Conservation (phyloP, 83 land plant genomes). For the Picea abies region DNA sequence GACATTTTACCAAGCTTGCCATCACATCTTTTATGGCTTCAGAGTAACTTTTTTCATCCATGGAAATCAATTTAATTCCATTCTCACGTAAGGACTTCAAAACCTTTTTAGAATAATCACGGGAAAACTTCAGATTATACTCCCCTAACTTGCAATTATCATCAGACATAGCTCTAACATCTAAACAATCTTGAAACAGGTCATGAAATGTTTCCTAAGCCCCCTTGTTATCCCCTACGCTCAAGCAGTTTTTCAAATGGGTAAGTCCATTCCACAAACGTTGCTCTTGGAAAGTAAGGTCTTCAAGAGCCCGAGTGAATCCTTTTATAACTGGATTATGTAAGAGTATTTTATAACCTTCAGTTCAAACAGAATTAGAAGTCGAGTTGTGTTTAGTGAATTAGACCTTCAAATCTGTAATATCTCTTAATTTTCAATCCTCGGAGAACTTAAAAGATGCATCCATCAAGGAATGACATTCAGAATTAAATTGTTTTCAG, state of each 20-base stretch:
- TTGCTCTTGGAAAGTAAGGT: too few species aligned
- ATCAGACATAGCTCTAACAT: slow-evolving; percentile 34
- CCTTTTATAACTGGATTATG: slow-evolving; percentile 17
- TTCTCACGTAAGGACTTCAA: slow-evolving; percentile 44
- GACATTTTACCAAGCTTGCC: slow-evolving; percentile 27
- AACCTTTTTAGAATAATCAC: slow-evolving; percentile 46
- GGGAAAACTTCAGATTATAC: slow-evolving; percentile 56
- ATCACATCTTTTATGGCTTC: slow-evolving; percentile 24
- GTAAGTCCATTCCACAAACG: too few species aligned
- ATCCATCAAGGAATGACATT: too few species aligned
- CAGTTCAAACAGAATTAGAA: too few species aligned
- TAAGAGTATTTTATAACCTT: slow-evolving; percentile 8
- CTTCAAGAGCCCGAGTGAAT: too few species aligned
- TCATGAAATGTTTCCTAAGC: slow-evolving; percentile 27
- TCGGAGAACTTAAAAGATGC: too few species aligned
- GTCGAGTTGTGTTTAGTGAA: too few species aligned
- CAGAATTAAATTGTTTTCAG: too few species aligned
- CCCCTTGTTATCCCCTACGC: slow-evolving; percentile 24
- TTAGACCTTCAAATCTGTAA: too few species aligned
- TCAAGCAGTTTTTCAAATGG: slow-evolving; percentile 9
- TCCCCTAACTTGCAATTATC: slow-evolving; percentile 39
- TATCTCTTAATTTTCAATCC: too few species aligned
- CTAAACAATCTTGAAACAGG: slow-evolving; percentile 43
- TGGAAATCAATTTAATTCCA: slow-evolving; percentile 39
- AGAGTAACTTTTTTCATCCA: slow-evolving; percentile 35